phyloP scores from a whole-genome alignment of 305 asterid species.

The Salvia sclarea region DNA sequence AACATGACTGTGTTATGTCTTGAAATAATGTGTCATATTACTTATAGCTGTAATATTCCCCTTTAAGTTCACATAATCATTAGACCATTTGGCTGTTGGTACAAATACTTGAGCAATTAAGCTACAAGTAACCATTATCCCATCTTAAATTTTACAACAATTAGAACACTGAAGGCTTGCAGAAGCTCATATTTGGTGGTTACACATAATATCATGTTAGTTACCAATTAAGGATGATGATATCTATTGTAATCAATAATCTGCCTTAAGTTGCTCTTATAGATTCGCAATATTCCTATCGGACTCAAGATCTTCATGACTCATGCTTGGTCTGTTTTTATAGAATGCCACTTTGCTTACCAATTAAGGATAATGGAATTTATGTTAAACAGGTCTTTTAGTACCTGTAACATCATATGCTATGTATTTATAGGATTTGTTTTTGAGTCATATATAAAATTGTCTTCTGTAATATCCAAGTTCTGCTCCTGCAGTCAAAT shows the following conservation, averaged over 20 bases:
- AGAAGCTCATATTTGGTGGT: background rate
- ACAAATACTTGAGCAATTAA: conserved; percentile 1
- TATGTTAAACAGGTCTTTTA: background rate
- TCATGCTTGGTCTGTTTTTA: conserved; percentile 2
- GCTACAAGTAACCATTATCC: background rate
- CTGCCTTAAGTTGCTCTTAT: conserved; percentile 14
- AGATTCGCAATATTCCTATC: background rate
- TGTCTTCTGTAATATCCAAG: conserved; percentile 7
- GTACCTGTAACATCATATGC: conserved; percentile 8
- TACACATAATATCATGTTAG: background rate
- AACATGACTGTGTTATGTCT: background rate
- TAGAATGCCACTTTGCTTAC: background rate
- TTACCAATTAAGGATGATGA: conserved; percentile 8
- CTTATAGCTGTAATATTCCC: background rate
- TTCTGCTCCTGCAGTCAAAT: background rate
- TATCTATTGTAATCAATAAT: background rate
- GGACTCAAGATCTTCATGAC: background rate
- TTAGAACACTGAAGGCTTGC: background rate
- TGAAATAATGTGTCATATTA: background rate
- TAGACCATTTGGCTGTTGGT: background rate
- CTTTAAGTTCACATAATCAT: background rate
- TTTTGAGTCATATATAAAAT: background rate
- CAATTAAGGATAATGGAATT: background rate
- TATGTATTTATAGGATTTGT: background rate
- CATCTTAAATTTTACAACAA: background rate